Evolutionary conservation across 192 early-diverging fungal genomes (phyloP).

Genomic region (Rhizophagus sp.): DNA sequence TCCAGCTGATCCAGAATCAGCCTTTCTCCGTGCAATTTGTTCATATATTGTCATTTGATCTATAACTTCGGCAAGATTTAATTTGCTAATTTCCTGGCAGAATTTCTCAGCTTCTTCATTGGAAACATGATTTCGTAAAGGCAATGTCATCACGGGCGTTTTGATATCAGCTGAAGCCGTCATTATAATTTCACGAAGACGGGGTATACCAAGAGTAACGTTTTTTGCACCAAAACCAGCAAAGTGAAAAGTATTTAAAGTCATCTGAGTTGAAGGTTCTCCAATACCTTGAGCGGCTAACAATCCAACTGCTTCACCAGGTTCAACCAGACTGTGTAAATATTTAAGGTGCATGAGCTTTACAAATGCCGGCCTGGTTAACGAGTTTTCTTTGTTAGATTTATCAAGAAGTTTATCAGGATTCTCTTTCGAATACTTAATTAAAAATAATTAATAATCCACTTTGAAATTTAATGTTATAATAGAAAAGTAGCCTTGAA

Average conservation of each 20-base stretch:
- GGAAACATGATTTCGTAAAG: slow-evolving; percentile 64
- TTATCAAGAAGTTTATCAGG: slow-evolving; percentile 64
- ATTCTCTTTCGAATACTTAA: slow-evolving; percentile 70
- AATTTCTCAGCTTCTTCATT: slow-evolving; percentile 66
- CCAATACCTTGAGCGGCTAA: slow-evolving; percentile 97
- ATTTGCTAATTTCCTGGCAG: slow-evolving; percentile 68
- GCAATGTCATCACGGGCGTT: slow-evolving; percentile 93
- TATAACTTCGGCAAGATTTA: slow-evolving; percentile 83
- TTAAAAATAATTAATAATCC: background rate
- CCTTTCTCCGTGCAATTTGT: slow-evolving; percentile 57
- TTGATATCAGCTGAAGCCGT: slow-evolving; percentile 88
- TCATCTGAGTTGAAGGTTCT: slow-evolving; percentile 99
- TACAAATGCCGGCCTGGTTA: slow-evolving; percentile 78
- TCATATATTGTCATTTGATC: slow-evolving; percentile 86
- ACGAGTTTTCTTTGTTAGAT: slow-evolving; percentile 33
- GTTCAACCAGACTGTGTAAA: slow-evolving; percentile 89
- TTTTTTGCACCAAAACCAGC: slow-evolving; percentile 94
- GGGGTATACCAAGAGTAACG: slow-evolving; percentile 99
- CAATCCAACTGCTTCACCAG: slow-evolving; percentile 97
- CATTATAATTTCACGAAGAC: slow-evolving; percentile 99
- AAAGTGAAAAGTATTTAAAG: slow-evolving; percentile 99
- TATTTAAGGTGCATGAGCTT: slow-evolving; percentile 95
- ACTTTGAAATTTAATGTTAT: background rate
- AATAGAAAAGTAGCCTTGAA: slow-evolving; percentile 26
- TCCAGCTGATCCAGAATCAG: slow-evolving; percentile 33